Evolutionary conservation across 495 filamentous ascomycete species (phyloP), one percentile per base, ranked within the genome.

Genomic region (Podospora pseudopauciseta): DNA sequence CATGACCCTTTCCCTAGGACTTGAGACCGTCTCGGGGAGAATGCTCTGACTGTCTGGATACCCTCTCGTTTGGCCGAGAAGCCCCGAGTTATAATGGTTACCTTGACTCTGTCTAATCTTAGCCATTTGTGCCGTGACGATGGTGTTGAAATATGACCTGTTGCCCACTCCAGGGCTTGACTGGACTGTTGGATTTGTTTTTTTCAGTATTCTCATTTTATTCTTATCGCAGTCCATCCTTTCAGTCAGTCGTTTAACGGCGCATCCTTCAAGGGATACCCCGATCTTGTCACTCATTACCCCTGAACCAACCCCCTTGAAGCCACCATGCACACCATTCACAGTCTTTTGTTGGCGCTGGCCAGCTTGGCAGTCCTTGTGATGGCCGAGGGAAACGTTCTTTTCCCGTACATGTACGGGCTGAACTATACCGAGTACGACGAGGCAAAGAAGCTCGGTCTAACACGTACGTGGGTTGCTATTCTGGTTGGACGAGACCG

Each of bases 101-200:
- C 74, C 64, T 72, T 72, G 71, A 70, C 65, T 73, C 68, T 70
- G 49, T 13, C 66, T 69, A 65, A 73, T 74, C 61, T 76, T 55
- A 56, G 32, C 13, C 39, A 59, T 3, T 27, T n/a, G 5, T 28
- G 27, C 34, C 55, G n/a, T 34, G 20, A 49, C 61, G 49, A 0
- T 63, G 16, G 20, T 30, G 65, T 70, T 68, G 71, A 73, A 67
- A 73, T 73, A 70, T 15, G 1, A 11, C 55, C 55, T 20, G n/a
- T 58, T 54, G 34, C 60, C 30, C 61, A 65, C 60, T 65, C 64
- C 39, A 7, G n/a, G 16, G 27, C 34, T 59, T 6, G 11, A 49
- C 39, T n/a, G 5, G 13, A 13, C 39, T 55, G 20, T 15, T 62
- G 53, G 19, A 2, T 19, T 4, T 65, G 66, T 28, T 68, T 39